Percentiles rank a stretch among this genome's conserved stretches.
Conservation (phyloP, 106 monocot species). For the Agapanthus africanus region DNA sequence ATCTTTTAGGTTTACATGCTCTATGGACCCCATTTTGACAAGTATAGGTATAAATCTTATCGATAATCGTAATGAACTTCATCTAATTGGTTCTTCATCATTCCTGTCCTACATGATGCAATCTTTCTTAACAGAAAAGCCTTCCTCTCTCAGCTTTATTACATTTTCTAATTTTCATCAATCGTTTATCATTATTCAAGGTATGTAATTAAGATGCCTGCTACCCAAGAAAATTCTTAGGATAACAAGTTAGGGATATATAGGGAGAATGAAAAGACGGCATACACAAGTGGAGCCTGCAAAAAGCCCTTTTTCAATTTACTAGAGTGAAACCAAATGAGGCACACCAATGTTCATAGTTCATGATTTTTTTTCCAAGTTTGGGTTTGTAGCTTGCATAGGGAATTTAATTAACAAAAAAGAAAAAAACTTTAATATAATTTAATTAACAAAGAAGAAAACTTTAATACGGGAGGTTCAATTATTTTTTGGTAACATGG, state of each 20-base stretch:
- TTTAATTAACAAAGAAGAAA: neutral
- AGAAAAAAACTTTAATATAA: conserved; percentile 3
- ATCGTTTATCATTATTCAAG: neutral
- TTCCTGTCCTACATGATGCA: neutral
- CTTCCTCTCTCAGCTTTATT: neutral
- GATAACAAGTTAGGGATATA: neutral
- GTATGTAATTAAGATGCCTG: neutral
- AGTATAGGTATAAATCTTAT: no score
- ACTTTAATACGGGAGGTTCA: neutral
- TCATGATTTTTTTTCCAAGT: neutral
- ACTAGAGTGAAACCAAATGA: neutral
- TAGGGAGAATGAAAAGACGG: neutral
- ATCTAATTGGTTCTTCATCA: neutral
- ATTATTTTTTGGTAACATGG: neutral
- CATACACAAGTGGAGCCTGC: neutral
- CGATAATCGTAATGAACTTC: no score
- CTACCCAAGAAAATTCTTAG: neutral
- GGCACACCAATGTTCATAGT: neutral
- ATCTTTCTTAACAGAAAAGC: neutral
- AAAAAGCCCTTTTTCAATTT: neutral
- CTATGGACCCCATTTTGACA: no score
- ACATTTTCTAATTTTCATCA: neutral
- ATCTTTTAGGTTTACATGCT: no score
- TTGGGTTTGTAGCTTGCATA: neutral
- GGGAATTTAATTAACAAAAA: no score